Percentiles rank a stretch among this genome's conserved stretches.
These are phyloP conservation scores for Colletotrichum eleusines DNA, from an alignment of 2,329 filamentous ascomycete genomes.

Conservation along the genomic window DNA sequence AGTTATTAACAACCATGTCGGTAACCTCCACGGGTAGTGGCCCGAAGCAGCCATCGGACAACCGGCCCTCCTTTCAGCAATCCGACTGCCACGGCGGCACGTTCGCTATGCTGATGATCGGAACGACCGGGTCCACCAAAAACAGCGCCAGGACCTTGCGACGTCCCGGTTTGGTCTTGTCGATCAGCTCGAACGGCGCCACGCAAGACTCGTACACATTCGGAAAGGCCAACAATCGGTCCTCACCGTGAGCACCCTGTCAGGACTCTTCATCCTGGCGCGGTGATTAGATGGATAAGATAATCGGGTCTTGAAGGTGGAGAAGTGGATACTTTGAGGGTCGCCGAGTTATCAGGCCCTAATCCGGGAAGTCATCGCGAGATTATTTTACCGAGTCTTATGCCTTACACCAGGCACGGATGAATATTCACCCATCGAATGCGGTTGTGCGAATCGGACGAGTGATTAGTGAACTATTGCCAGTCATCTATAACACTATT, in stretches of 20 bases:
- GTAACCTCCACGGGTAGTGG: conserved; percentile 44
- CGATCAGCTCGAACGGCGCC: conserved; percentile 62
- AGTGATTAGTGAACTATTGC: too few species aligned
- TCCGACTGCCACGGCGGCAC: conserved; percentile 58
- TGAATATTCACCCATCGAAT: too few species aligned
- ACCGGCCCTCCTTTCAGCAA: conserved; percentile 52
- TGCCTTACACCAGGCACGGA: too few species aligned
- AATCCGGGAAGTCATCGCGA: too few species aligned
- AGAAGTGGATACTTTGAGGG: too few species aligned
- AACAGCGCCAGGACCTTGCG: conserved; percentile 71
- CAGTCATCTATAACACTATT: too few species aligned
- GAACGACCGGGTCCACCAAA: conserved; percentile 67
- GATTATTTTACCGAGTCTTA: too few species aligned
- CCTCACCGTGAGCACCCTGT: conserved; percentile 60
- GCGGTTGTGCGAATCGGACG: too few species aligned
- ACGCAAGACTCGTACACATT: conserved; percentile 67
- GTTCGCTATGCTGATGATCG: conserved; percentile 58
- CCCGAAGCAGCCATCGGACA: neutral
- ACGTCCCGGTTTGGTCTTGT: conserved; percentile 66
- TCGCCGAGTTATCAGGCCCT: too few species aligned
- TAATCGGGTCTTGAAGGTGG: too few species aligned
- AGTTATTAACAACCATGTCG: conserved; percentile 43
- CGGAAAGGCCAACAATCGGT: conserved; percentile 67
- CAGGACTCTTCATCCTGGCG: too few species aligned
- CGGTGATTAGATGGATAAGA: too few species aligned